Conservation (phyloP, 768 basidiomycete species). For the Myochromella boudieri region DNA sequence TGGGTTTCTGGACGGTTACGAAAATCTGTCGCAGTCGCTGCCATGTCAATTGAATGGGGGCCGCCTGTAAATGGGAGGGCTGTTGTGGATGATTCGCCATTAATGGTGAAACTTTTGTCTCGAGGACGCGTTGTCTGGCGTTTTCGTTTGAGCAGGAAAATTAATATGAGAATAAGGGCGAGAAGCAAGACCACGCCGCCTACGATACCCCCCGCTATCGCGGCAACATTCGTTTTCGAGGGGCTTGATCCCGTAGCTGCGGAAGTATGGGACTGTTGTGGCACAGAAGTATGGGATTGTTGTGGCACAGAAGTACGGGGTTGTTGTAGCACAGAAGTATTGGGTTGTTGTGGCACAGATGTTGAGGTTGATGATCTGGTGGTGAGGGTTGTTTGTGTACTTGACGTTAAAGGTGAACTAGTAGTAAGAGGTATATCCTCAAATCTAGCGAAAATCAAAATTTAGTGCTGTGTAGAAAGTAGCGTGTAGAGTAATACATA, state of each 20-base stretch:
- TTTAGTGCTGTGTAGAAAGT: too few relatives aligned
- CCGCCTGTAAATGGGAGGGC: background rate
- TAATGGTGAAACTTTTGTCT: background rate
- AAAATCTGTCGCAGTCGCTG: background rate
- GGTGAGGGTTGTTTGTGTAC: too few relatives aligned
- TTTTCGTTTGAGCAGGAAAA: constrained; percentile 1
- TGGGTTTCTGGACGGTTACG: constrained; percentile 10
- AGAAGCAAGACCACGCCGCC: constrained; percentile 9
- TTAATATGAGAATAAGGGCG: constrained; percentile 2
- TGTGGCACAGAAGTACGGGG: too few relatives aligned
- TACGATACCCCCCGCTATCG: constrained; percentile 9
- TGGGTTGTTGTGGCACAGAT: too few relatives aligned
- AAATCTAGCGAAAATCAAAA: too few relatives aligned
- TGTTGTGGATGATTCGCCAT: background rate
- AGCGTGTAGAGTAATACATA: too few relatives aligned
- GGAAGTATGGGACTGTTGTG: too few relatives aligned
- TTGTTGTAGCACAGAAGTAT: too few relatives aligned
- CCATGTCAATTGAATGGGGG: too few relatives aligned
- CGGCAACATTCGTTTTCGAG: constrained; percentile 5
- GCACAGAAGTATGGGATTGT: too few relatives aligned
- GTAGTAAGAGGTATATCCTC: constrained; percentile 3
- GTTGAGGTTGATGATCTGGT: too few relatives aligned
- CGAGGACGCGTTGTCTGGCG: too few relatives aligned
- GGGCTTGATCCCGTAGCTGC: background rate
- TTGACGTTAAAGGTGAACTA: background rate